These are phyloP conservation scores for Trypanosoma scelopori DNA, from an alignment of 208 protist genomes.

Conservation along the genomic window DNA sequence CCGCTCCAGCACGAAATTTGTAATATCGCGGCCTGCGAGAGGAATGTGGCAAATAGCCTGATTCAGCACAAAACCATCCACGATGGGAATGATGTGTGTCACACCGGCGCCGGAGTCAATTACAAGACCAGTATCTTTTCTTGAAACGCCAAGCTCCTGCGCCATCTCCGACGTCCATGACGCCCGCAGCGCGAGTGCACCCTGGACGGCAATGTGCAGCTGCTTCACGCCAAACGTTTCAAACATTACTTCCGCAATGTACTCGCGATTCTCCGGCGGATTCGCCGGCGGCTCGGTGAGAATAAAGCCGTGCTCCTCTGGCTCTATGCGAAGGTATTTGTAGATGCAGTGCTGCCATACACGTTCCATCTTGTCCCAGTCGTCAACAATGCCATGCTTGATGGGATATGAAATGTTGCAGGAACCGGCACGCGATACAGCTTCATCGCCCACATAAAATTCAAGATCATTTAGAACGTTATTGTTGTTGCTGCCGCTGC, in stretches of 20 bases:
- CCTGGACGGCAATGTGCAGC: conserved; percentile 98
- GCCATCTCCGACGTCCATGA: conserved; percentile 85
- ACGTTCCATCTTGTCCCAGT: conserved; percentile 98
- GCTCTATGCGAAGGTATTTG: conserved; percentile 97
- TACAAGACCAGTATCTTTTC: conserved; percentile 89
- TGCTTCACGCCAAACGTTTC: conserved; percentile 98
- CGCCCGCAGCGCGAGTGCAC: conserved; percentile 94
- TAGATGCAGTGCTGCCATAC: conserved; percentile 98
- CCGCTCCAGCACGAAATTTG: conserved; percentile 93
- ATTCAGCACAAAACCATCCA: conserved; percentile 97
- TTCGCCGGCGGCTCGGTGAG: conserved; percentile 98
- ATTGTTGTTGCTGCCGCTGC: no score
- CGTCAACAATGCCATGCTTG: conserved; percentile 91
- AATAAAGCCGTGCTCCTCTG: conserved; percentile 96
- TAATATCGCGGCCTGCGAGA: conserved; percentile 96
- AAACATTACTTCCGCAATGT: conserved; percentile 99
- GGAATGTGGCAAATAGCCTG: conserved; percentile 96
- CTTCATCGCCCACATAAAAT: conserved; percentile 96
- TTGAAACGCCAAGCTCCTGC: conserved; percentile 26
- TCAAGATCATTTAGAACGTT: conserved; percentile 90
- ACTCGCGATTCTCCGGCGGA: conserved; percentile 97
- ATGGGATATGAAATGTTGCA: conserved; percentile 80
- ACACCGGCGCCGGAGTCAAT: conserved; percentile 98
- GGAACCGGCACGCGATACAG: conserved; percentile 36
- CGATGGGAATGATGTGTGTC: conserved; percentile 98